Evolutionary conservation across 2,329 filamentous ascomycete genomes (phyloP), one percentile per base, ranked within the genome.

Genomic region (Emericellopsis atlantica): DNA sequence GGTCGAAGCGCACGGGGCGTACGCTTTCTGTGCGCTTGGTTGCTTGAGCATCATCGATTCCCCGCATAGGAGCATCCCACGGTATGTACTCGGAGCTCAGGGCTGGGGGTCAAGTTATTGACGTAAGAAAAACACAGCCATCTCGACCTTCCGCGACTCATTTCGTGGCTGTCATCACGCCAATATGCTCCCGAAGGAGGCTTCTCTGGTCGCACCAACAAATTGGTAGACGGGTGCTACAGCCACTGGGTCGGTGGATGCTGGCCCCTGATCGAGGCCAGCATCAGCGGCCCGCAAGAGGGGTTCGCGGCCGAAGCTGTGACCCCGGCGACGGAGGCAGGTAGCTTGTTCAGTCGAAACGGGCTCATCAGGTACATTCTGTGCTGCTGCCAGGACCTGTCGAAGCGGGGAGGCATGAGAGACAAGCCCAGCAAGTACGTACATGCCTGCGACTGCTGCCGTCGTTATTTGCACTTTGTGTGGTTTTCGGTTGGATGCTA

Each of bases 171-270:
- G 32, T 90, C 87, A 7, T 79, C 85, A 36, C 81, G 88, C 44
- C 92, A 98, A 60, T 84, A 90, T 58, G 79, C 80, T 24, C 92
- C 90, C 4, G 92, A 96, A 59, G 89, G 89, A 48, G 92, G 92
- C 31, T 89, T 95, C 55, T 84, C 86, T 33, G 92, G 92, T 45
- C 82, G 92, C 50, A 95, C 90, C 23, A 96, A 96, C 70, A 98
- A 98, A 65, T 73, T 98, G 26, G 92, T 96, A 26, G 92, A 98
- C 60, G 92, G 90, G 36, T 98, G 92, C 65, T 98, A 98, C 66
- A 94, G 86, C 57, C 90, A 95, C 62, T 98, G 92, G 92, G 83
- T 95, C 29, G 92, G 92, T 41, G 84, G 84, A 41, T 96, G 89
- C 65, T 98, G 89, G 86, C 82, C 90, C 36, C 64, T 98, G 48